Base-by-base conservation (phyloP, 2,329 filamentous ascomycete species). In the Fusarium sp. region DNA sequence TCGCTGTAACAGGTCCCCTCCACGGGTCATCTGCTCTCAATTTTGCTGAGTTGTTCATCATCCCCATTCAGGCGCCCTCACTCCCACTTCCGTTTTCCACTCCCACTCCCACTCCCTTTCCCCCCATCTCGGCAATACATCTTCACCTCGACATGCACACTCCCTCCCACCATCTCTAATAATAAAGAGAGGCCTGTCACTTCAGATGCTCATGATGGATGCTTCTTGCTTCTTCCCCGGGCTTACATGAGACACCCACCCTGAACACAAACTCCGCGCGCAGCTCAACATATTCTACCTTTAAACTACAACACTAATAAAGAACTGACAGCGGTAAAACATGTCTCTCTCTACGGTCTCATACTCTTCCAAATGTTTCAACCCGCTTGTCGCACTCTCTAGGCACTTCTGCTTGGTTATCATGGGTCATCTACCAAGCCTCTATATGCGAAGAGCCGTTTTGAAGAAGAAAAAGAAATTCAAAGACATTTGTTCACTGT, bases 11-110 rank as follows among this genome's bases (percentile, higher is more conserved):
- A 70, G 65, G 62, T 49, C 66, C 66, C 30, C 41, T 57, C 55
- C 44, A 28, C 24, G 77, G 77, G 77, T 79, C 77, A 79, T 79
- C 77, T 79, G 77, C 75, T 63, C 62, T 48, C 59, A 65, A 71
- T 67, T 49, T 46, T 77, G 77, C 75, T 79, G 77, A 79, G 77
- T 60, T 79, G 77, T 76, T 66, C 71, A 63, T 37, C 35, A 61
- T 61, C 54, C 56, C 61, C 65, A 52, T 41, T 43, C 24, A 26
- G 24, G 24, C 24, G 24, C 24, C 7, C 7, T 8, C 26, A 26
- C 26, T 26, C 28, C 28, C 28, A 30, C 28, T 11, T 30, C 28
- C 28, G 28, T 11, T 30, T 30, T 30, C 10, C 11, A 30, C 28
- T 30, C 28, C 28, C 28, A 11, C 28, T 22, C 26, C 26, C 28